Percentiles rank a stretch among this genome's conserved stretches.
Evolutionary conservation across 495 filamentous ascomycete genomes (phyloP).

Genomic region (Daldinia concentrica): DNA sequence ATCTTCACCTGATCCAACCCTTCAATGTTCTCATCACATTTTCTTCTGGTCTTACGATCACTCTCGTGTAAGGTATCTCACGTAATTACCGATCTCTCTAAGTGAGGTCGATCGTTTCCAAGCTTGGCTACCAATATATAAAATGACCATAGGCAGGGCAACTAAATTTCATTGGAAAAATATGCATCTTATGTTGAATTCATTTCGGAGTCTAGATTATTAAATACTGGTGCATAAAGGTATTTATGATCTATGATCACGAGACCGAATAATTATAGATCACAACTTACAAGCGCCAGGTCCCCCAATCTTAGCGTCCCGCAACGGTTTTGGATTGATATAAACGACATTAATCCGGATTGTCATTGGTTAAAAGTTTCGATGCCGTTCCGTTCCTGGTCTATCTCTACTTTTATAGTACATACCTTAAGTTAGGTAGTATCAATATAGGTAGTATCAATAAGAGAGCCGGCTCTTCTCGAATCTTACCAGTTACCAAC

Average conservation of each 20-base stretch:
- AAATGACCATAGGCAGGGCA: background rate
- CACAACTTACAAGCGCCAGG: background rate
- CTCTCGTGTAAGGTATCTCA: conserved; percentile 16
- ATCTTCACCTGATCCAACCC: background rate
- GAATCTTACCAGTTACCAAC: background rate
- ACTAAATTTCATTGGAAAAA: background rate
- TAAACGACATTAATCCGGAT: conserved; percentile 21
- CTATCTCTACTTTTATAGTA: background rate
- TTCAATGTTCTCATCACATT: background rate
- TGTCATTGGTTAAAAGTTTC: conserved; percentile 12
- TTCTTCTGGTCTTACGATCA: conserved; percentile 5
- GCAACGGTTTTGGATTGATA: conserved; percentile 26
- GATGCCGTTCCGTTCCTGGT: conserved; percentile 5
- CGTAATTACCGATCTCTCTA: conserved; percentile 14
- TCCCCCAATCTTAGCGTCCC: background rate
- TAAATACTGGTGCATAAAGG: background rate
- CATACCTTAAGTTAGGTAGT: background rate
- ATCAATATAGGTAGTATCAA: background rate
- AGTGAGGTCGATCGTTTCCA: conserved; percentile 9
- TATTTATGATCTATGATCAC: background rate
- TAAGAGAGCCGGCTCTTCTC: background rate
- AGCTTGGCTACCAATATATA: conserved; percentile 13
- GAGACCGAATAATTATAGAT: conserved; percentile 5
- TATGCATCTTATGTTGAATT: no score
- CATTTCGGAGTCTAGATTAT: no score